Evolutionary conservation across 2,329 filamentous ascomycete species (phyloP).

Genomic region (Penicillium sp.): DNA sequence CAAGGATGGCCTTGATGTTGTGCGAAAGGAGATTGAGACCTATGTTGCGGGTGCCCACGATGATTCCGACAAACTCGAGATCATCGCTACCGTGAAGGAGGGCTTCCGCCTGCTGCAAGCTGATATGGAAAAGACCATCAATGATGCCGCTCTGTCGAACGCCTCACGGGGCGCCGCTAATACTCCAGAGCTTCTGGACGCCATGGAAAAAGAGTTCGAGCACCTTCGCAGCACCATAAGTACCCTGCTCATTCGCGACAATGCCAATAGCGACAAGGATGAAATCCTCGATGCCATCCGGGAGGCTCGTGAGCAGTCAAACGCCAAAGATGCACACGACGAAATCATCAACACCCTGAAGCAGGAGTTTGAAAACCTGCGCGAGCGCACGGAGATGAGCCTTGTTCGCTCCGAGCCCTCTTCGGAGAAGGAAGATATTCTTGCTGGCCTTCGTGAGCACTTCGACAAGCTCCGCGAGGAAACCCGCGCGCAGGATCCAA

Average conservation of each 20-base stretch:
- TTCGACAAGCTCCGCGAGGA: conserved; percentile 46
- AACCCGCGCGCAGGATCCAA: conserved; percentile 50
- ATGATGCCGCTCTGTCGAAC: conserved; percentile 38
- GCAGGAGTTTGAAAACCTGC: conserved; percentile 57
- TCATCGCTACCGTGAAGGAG: conserved; percentile 63
- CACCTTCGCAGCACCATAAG: conserved; percentile 74
- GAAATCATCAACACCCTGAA: conserved; percentile 46
- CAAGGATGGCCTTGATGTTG: conserved; percentile 76
- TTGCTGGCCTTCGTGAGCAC: conserved; percentile 60
- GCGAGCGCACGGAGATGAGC: conserved; percentile 42
- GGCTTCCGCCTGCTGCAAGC: conserved; percentile 59
- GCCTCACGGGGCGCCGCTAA: conserved; percentile 45
- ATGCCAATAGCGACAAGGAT: conserved; percentile 53
- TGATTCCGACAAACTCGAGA: conserved; percentile 67
- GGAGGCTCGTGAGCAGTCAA: conserved; percentile 40
- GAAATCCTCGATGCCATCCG: conserved; percentile 59
- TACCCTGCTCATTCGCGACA: conserved; percentile 59
- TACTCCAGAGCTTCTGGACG: conserved; percentile 63
- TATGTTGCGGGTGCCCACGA: conserved; percentile 72
- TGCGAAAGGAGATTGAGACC: conserved; percentile 72
- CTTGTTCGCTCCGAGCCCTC: conserved; percentile 37
- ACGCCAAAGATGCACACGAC: conserved; percentile 29
- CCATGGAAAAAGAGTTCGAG: conserved; percentile 76
- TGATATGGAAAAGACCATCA: conserved; percentile 51
- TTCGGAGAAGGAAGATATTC: conserved; percentile 60